Conservation (phyloP, 352 stramenopile genomes). For the Nothophytophthora sp. region DNA sequence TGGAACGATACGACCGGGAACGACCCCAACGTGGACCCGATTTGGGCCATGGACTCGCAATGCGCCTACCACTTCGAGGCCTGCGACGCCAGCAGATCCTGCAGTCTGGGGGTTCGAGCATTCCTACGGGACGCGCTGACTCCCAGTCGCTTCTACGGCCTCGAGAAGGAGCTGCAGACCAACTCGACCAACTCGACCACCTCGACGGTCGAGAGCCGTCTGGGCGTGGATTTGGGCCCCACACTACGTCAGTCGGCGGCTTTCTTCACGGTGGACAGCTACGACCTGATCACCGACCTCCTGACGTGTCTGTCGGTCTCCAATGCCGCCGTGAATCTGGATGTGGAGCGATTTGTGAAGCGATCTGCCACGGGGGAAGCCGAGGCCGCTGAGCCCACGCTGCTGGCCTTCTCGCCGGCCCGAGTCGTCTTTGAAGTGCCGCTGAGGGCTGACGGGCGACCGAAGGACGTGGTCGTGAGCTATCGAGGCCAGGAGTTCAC, state of each 20-base stretch:
- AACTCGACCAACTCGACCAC: not conserved
- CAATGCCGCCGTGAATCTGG: slow-evolving; percentile 16
- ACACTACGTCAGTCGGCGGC: slow-evolving; percentile 14
- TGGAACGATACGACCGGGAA: too few relatives aligned
- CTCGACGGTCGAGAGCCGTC: not conserved
- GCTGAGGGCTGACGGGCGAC: not conserved
- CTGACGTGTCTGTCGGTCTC: slow-evolving; percentile 26
- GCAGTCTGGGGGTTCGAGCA: slow-evolving; percentile 32
- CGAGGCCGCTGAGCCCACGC: slow-evolving; percentile 6
- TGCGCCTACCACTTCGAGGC: slow-evolving; percentile 14
- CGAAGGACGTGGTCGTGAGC: slow-evolving; percentile 19
- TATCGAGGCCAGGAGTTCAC: slow-evolving; percentile 12
- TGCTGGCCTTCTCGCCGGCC: slow-evolving; percentile 10
- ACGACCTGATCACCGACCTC: slow-evolving; percentile 26
- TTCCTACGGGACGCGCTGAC: slow-evolving; percentile 26
- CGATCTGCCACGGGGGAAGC: not conserved
- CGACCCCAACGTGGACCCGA: too few relatives aligned
- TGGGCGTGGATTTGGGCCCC: slow-evolving; percentile 10
- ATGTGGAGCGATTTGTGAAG: slow-evolving; percentile 4
- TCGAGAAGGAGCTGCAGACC: slow-evolving; percentile 3
- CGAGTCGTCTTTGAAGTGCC: slow-evolving; percentile 10
- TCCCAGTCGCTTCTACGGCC: slow-evolving; percentile 3
- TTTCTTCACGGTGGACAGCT: slow-evolving; percentile 35
- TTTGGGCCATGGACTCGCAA: slow-evolving; percentile 17
- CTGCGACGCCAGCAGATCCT: slow-evolving; percentile 36